Evolutionary conservation across 1,284 basidiomycete genomes (phyloP).

Genomic region (Pseudozyma tsukubaensis): DNA sequence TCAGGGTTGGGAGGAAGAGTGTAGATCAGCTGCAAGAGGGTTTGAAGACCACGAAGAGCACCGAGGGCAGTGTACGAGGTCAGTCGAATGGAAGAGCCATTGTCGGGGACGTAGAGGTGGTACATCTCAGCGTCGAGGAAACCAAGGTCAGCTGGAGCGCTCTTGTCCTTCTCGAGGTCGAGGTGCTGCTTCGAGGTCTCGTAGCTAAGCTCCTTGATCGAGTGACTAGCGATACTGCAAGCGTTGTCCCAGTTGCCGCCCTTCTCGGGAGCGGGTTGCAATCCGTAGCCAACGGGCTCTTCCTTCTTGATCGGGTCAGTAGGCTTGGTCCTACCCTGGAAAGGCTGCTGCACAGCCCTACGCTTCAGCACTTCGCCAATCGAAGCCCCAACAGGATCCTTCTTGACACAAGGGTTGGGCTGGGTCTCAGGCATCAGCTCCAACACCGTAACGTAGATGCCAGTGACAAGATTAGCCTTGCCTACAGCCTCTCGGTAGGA

Average conservation of each 20-base stretch:
- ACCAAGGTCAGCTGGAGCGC: constrained; percentile 25
- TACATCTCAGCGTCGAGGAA: constrained; percentile 74
- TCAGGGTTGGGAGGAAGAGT: constrained; percentile 69
- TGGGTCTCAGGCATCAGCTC: constrained; percentile 31
- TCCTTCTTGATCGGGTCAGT: constrained; percentile 1
- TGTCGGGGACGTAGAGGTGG: constrained; percentile 74
- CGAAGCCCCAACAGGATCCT: background rate
- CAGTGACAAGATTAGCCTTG: constrained; percentile 52
- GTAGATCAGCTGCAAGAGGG: constrained; percentile 79
- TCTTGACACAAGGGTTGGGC: constrained; percentile 25
- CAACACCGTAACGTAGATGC: constrained; percentile 40
- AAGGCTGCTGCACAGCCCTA: constrained; percentile 13
- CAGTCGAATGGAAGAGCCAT: constrained; percentile 75
- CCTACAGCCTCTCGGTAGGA: constrained; percentile 69
- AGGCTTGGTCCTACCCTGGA: constrained; percentile 10
- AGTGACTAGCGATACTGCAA: constrained; percentile 26
- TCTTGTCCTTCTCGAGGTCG: constrained; percentile 26
- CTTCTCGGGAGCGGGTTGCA: background rate
- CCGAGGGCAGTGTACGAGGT: constrained; percentile 80
- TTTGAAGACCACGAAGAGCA: constrained; percentile 82
- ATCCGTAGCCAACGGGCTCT: background rate
- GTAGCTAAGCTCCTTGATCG: constrained; percentile 24
- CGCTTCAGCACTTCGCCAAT: background rate
- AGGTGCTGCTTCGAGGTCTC: constrained; percentile 11
- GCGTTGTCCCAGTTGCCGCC: constrained; percentile 17